These are phyloP conservation scores for Blastocystis sp. DNA, from an alignment of 352 stramenopile species.

Conservation along the genomic window DNA sequence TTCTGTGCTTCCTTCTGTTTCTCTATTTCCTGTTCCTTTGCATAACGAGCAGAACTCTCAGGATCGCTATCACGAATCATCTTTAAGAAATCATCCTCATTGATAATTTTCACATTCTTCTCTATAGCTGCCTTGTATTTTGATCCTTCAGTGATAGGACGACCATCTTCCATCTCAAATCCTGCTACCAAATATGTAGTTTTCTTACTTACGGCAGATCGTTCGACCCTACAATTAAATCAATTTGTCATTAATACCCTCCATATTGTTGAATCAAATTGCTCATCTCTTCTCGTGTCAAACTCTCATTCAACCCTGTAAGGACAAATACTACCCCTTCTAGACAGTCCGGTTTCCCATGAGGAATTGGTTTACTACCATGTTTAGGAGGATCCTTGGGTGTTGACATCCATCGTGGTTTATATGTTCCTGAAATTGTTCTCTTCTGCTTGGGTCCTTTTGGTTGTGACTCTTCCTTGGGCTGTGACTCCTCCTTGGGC, in stretches of 20 bases:
- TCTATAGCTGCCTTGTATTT: constrained; percentile 65
- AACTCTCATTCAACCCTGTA: constrained; percentile 60
- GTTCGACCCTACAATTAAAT: background rate
- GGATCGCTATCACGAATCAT: constrained; percentile 63
- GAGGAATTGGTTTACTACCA: constrained; percentile 58
- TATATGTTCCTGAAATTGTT: constrained; percentile 1
- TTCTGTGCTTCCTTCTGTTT: background rate
- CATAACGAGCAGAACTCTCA: background rate
- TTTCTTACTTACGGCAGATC: constrained; percentile 58
- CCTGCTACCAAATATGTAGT: constrained; percentile 63
- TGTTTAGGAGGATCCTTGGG: constrained; percentile 34
- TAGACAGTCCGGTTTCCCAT: constrained; percentile 47
- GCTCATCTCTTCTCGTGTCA: constrained; percentile 63
- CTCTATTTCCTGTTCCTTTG: background rate
- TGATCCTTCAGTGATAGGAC: constrained; percentile 52
- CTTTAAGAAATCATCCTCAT: constrained; percentile 40
- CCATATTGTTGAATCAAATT: constrained; percentile 44
- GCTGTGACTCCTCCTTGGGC: background rate
- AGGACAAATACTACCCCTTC: constrained; percentile 47
- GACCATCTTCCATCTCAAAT: constrained; percentile 67
- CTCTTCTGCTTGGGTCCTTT: constrained; percentile 10
- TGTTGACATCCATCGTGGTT: constrained; percentile 6
- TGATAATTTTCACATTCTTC: constrained; percentile 55
- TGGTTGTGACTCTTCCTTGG: background rate
- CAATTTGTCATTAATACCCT: background rate